phyloP scores from a whole-genome alignment of 306 rosid genomes.

The Pterocarpus santalinus region DNA sequence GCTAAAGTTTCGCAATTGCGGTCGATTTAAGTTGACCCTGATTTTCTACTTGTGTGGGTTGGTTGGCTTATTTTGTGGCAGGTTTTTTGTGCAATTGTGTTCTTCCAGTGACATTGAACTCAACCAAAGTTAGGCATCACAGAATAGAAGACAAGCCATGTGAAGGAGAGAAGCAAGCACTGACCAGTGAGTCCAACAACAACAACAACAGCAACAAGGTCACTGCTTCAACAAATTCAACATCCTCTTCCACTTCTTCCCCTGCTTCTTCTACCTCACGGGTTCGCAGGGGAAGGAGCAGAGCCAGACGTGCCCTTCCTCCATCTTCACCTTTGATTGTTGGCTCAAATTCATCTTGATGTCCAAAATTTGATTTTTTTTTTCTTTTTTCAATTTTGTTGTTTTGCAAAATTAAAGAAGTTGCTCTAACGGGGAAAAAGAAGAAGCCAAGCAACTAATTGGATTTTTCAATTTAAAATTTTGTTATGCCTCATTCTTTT shows the following conservation, averaged over 20 bases:
- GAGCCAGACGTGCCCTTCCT: constrained; percentile 78
- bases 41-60: not conserved
- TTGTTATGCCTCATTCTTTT: constrained; percentile 52
- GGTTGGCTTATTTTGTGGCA: constrained; percentile 46
- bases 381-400: not conserved
- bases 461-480: constrained; percentile 40
- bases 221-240: constrained; percentile 54
- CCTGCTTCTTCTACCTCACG: constrained; percentile 49
- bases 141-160: constrained; percentile 67
- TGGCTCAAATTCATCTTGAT: constrained; percentile 61
- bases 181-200: constrained; percentile 53
- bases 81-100: constrained; percentile 93
- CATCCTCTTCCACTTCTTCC: constrained; percentile 60
- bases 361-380: constrained; percentile 14
- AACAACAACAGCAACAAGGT: constrained; percentile 6
- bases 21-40: not conserved
- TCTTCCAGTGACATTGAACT: constrained; percentile 77
- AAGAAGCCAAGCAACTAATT: constrained; percentile 24
- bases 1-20: constrained; percentile 11
- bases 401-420: constrained; percentile 26
- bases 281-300: constrained; percentile 81
- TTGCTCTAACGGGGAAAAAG: constrained; percentile 40
- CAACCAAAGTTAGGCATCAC: constrained; percentile 82
- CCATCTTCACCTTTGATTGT: constrained; percentile 78
- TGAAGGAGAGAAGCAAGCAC: constrained; percentile 71